These are phyloP conservation scores for Alternaria arborescens DNA, from an alignment of 2,329 filamentous ascomycete genomes.

Conservation along the genomic window DNA sequence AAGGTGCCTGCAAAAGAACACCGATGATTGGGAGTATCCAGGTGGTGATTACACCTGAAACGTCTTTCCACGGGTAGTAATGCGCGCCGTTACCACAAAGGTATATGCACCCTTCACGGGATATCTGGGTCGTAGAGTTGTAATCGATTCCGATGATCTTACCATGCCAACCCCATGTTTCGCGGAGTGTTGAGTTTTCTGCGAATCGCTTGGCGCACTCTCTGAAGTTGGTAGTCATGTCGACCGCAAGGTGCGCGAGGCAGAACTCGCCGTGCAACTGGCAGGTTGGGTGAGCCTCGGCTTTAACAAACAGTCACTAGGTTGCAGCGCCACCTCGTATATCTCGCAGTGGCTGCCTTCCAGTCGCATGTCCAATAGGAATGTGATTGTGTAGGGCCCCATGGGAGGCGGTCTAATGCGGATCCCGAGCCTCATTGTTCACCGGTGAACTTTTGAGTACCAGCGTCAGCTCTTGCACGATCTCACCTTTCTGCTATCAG, in stretches of 20 bases:
- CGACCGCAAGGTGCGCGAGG: not conserved
- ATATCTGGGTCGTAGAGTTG: slow-evolving; percentile 40
- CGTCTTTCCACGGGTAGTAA: slow-evolving; percentile 46
- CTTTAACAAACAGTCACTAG: not conserved
- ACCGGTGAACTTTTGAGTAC: not conserved
- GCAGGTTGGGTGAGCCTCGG: not conserved
- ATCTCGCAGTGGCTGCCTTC: not conserved
- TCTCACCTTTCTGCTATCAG: not conserved
- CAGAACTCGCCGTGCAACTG: not conserved
- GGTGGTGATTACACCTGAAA: slow-evolving; percentile 50
- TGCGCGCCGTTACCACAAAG: slow-evolving; percentile 46
- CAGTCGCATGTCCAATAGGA: not conserved
- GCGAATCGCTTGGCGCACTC: slow-evolving; percentile 9
- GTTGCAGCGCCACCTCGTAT: not conserved
- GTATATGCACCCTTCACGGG: slow-evolving; percentile 41
- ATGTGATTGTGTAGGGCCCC: not conserved
- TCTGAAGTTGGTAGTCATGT: not conserved
- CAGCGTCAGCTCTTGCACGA: not conserved
- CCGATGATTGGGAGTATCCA: slow-evolving; percentile 54
- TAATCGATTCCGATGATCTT: slow-evolving; percentile 18
- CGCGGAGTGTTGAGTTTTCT: slow-evolving; percentile 6
- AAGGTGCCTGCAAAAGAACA: slow-evolving; percentile 52
- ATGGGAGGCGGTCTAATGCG: not conserved
- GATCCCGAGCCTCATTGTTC: not conserved
- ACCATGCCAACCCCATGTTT: slow-evolving; percentile 28